Evolutionary conservation across 192 early-diverging fungal genomes (phyloP).

Genomic region (Entomortierella beljakovae): DNA sequence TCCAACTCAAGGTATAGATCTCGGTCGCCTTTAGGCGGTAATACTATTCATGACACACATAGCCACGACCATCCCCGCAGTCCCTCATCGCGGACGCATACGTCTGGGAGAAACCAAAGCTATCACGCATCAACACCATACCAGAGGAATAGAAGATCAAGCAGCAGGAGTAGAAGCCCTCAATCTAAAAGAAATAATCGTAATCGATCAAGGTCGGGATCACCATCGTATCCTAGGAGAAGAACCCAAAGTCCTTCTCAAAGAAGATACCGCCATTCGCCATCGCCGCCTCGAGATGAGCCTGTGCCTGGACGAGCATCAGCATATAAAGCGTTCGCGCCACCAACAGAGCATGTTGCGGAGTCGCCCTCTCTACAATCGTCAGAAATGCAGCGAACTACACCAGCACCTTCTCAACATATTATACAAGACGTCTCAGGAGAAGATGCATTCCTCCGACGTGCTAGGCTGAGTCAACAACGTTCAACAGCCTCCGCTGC

Average conservation of each 20-base stretch:
- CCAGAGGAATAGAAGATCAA: background rate
- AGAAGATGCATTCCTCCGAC: slow-evolving; percentile 76
- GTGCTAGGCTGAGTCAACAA: slow-evolving; percentile 61
- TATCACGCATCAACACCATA: background rate
- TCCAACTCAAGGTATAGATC: background rate
- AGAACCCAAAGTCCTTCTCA: slow-evolving; percentile 1
- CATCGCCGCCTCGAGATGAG: slow-evolving; percentile 3
- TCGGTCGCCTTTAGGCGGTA: too few species aligned
- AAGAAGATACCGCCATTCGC: background rate
- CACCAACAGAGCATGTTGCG: slow-evolving; percentile 31
- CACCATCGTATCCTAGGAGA: slow-evolving; percentile 7
- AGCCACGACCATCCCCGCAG: background rate
- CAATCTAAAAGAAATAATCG: background rate
- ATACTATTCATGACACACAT: background rate
- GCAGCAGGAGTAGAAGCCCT: slow-evolving; percentile 23
- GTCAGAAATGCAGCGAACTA: background rate
- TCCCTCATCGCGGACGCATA: background rate
- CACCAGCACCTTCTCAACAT: background rate
- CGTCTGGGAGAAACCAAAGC: background rate
- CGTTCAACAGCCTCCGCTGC: background rate
- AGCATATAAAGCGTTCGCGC: slow-evolving; percentile 41
- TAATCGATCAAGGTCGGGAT: slow-evolving; percentile 25
- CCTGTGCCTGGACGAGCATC: background rate
- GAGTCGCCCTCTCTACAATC: background rate
- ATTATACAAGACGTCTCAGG: slow-evolving; percentile 66